phyloP scores from a whole-genome alignment of 73 alveolate species.

The Tetrahymena malaccensis region DNA sequence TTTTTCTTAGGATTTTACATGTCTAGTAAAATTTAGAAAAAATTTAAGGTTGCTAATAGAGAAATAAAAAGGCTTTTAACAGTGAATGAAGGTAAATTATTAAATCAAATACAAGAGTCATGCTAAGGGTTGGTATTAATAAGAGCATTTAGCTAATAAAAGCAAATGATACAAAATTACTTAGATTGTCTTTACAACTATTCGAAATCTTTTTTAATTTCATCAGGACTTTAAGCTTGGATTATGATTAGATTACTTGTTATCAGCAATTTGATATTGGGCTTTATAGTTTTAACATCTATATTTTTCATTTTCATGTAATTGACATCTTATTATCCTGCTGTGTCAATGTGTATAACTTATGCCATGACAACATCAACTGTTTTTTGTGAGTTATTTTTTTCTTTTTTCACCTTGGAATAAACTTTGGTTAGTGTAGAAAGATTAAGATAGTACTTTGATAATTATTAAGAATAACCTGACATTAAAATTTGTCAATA shows the following conservation, averaged over 20 bases:
- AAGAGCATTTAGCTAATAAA: constrained; percentile 7
- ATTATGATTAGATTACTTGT: constrained; percentile 14
- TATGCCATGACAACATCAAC: constrained; percentile 15
- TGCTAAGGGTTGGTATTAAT: constrained; percentile 8
- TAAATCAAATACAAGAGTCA: constrained; percentile 6
- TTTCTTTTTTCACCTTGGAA: constrained; percentile 4
- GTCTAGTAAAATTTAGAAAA: not conserved
- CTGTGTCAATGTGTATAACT: constrained; percentile 28
- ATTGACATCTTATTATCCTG: not conserved
- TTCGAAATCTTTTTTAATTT: not conserved
- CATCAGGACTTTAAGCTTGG: not conserved
- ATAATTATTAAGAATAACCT: constrained; percentile 8
- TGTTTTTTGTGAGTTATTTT: not conserved
- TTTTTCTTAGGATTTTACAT: not conserved
- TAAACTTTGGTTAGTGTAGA: constrained; percentile 20
- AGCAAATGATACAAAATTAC: not conserved
- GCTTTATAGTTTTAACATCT: not conserved
- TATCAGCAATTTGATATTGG: constrained; percentile 8
- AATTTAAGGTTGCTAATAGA: constrained; percentile 23
- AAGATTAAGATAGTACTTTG: constrained; percentile 21
- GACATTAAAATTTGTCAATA: too few species aligned
- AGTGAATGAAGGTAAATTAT: constrained; percentile 9
- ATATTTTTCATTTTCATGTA: not conserved
- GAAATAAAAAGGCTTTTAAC: constrained; percentile 24
- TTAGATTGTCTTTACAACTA: not conserved